Base-by-base conservation (phyloP, 371 early-diverging fungal species). In the Rhizopus sp. region DNA sequence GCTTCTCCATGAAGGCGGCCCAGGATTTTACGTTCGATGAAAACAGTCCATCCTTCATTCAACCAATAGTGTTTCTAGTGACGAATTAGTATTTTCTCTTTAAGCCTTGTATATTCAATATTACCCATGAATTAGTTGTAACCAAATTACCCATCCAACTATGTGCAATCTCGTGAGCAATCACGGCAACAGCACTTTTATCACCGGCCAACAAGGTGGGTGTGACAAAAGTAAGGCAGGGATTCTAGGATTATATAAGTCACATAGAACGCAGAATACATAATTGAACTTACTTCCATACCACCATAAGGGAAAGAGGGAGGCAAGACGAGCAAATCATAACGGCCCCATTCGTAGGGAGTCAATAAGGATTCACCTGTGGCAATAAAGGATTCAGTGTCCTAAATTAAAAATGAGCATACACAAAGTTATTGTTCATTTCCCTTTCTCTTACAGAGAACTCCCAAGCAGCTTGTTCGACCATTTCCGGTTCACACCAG, bases 121-220 rank as follows among this genome's bases (percentile, higher is more conserved):
- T 75, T 80, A 80, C 86, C 97, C 98, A 96, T 81, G 88, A 91
- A 46, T 80, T 71, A 33, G 90, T 88, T 4, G 97, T 96, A 35
- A 97, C 98, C 59, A 97, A 73, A 72, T 98, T 98, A 42, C 98
- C 98, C 81, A 92, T 92, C 96, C 96, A 97, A 73, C 91, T 91
- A 78, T 98, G 98, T 35, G 95, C 82, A 64, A 96, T 90, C 70
- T 98, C 98, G 72, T 98, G 98, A n/a, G 94, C 94, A 38, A 97
- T 89, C n/a, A 98, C 96, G 74, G 97, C 97, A 4, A 94, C 94
- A 49, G 95, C 83, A 48, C 94, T 93, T 44, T 92, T 86, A 69
- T 98, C 99, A 59, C 80, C 97, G 38, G 97, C 95, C 57, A 97
- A 84, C 40, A 93, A 73, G 9, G 91, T 91, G n/a, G 92, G 91